phyloP scores from a whole-genome alignment of 805 yeast species.

The Lachancea fermentati region DNA sequence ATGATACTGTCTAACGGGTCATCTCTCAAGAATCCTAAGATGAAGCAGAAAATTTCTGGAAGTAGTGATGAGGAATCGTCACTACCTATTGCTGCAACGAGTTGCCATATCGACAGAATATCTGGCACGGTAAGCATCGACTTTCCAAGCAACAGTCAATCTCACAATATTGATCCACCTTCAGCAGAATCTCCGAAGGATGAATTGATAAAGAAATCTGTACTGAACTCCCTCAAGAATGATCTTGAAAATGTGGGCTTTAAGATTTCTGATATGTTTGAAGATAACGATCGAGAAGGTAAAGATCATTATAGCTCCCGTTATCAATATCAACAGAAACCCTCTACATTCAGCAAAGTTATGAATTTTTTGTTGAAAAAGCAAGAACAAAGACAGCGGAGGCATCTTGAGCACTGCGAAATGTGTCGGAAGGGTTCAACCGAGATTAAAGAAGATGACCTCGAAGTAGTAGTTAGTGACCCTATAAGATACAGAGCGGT shows the following conservation, averaged over 20 bases:
- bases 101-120: constrained; percentile 6
- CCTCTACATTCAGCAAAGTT: constrained; percentile 12
- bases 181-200: constrained; percentile 2
- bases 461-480: not conserved
- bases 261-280: constrained; percentile 6
- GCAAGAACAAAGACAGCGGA: constrained; percentile 17
- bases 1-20: not conserved
- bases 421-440: constrained; percentile 32
- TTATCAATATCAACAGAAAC: constrained; percentile 8
- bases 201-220: constrained; percentile 12
- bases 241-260: constrained; percentile 17
- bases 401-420: constrained; percentile 39
- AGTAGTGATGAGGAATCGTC: not conserved
- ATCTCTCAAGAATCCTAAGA: not conserved
- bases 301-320: not conserved
- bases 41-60: not conserved
- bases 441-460: constrained; percentile 9
- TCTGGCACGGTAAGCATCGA: constrained; percentile 6
- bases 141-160: constrained; percentile 8
- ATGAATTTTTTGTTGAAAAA: constrained; percentile 12
- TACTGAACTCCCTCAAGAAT: constrained; percentile 22
- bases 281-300: constrained; percentile 15
- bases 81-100: not conserved
- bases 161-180: not conserved
- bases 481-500: constrained; percentile 41